Evolutionary conservation across 2,329 filamentous ascomycete genomes (phyloP), one percentile per base, ranked within the genome.

Genomic region (Fusarium decemcellulare): DNA sequence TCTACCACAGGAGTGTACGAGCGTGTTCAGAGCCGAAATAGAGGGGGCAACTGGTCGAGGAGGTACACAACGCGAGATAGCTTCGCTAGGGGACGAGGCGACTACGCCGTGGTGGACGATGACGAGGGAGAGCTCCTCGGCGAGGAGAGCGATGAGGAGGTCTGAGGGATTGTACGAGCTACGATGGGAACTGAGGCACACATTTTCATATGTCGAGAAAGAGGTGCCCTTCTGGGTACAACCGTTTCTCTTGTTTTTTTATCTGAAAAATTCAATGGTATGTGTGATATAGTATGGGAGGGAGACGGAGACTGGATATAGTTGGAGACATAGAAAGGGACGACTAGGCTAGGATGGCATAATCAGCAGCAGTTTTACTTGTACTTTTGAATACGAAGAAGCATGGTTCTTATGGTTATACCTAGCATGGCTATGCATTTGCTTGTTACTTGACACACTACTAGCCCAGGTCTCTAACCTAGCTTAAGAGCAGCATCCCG

Each of bases 71-170:
- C 93, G 52, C 86, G 97, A 63, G 93, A 93, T 75, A 95, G 93
- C 65, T 99, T 99, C 81, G 92, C 94, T 6, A 88, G 94, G 60
- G 92, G 93, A 1, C 88, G 93, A 59, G 91, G 92, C n/a, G 93
- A 97, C 79, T 98, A 98, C 79, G 89, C 91, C 15, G 87, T 92
- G 74, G 94, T 97, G 54, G 94, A 97, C 74, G 93, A 96, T 53
- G 96, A 98, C 77, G 96, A 98, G 79, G 95, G 95, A 51, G 95
- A 98, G 83, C 83, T 99, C 72, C 82, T 99, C 37, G 96, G 96
- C 1, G 95, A 98, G 72, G 95, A 97, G 63, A 94, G 94, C 72
- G 95, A 98, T 70, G 94, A 98, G 76, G 95, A 98, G 66, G 92
- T 91, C 40, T 83, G 69, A 79, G 18, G 34, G 43, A 57, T 37